phyloP scores from a whole-genome alignment of 2,329 filamentous ascomycete genomes.

The Bipolaris victoriae region DNA sequence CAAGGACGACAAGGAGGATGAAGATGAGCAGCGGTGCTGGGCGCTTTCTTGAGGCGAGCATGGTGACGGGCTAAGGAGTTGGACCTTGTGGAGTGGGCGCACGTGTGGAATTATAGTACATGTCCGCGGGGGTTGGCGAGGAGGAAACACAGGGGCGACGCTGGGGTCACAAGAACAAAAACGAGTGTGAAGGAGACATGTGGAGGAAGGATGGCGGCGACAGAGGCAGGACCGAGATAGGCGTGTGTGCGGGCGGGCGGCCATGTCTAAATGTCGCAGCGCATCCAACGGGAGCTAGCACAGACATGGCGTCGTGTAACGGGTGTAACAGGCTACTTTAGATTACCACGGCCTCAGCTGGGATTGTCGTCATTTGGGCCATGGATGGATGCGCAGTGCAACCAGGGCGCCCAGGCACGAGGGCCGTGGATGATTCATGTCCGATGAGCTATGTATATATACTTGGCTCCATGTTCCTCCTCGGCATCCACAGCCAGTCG shows the following conservation, averaged over 20 bases:
- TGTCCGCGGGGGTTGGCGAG: slow-evolving; percentile 15
- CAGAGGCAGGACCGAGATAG: slow-evolving; percentile 12
- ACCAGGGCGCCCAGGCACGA: too few species aligned
- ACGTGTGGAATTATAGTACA: slow-evolving; percentile 27
- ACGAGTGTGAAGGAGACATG: not conserved
- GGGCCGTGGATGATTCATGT: too few species aligned
- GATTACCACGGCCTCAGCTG: slow-evolving; percentile 15
- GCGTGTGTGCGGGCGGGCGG: slow-evolving; percentile 11
- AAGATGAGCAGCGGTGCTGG: slow-evolving; percentile 38
- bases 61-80: slow-evolving; percentile 22
- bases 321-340: slow-evolving; percentile 28
- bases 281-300: slow-evolving; percentile 16
- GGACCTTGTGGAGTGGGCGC: slow-evolving; percentile 17
- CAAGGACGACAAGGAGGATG: slow-evolving; percentile 33
- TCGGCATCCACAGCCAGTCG: too few species aligned
- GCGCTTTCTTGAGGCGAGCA: slow-evolving; percentile 44
- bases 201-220: slow-evolving; percentile 1
- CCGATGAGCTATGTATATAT: too few species aligned
- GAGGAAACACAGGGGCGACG: not conserved
- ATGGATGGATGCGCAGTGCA: not conserved
- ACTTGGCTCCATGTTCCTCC: too few species aligned
- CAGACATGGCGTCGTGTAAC: slow-evolving; percentile 29
- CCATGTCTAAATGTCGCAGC: slow-evolving; percentile 25
- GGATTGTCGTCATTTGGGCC: slow-evolving; percentile 16
- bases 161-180: slow-evolving; percentile 6